Base-by-base conservation (phyloP, 2,329 filamentous ascomycete species). In the Fusarium clavum region DNA sequence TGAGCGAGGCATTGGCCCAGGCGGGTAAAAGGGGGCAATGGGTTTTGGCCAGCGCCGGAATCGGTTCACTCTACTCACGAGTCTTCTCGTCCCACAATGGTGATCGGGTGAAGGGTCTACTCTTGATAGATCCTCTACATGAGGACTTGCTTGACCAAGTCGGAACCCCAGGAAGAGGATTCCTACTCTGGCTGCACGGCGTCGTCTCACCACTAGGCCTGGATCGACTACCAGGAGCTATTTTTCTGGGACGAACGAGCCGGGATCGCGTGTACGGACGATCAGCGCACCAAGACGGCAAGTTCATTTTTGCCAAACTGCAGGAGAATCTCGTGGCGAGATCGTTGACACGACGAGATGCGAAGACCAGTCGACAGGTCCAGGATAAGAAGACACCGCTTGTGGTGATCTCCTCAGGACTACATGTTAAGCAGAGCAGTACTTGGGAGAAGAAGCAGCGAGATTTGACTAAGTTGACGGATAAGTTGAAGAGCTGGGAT, bases 241-340 rank as follows among this genome's bases (percentile, higher is more conserved):
- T 98, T 8, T 93, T 98, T 83, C 88, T 88, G 55, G 93, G 94
- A 40, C 91, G 94, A 43, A 91, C 87, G 2, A 90, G 92, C 38
- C 89, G 92, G 77, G 95, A 98, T 78, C 91, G 96, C 12, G 90
- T 97, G 12, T 97, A 92, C 80, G 95, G 96, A 14, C 87, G 89
- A 45, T 89, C 90, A 8, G 89, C 93, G 1, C 91, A 94, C 76
- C 93, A 97, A 79, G 86, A 86, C 24, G 93, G 92, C 66, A 97
- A 94, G 78, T 91, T 88, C 78, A 91, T 98, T 79, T 97, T 97
- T 79, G 92, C 94, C 6, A 93, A 94, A 80, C 85, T 99, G 59
- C 96, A 99, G 81, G 96, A 99, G 82, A 95, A 91, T 70, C 85
- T 98, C 1, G 94, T 98, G 32, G 94, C 94, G 1, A 88, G 90